Percentiles rank a stretch among this genome's conserved stretches.
phyloP scores from a whole-genome alignment of 192 early-diverging fungal genomes.

The Pilobolus umbonatus region DNA sequence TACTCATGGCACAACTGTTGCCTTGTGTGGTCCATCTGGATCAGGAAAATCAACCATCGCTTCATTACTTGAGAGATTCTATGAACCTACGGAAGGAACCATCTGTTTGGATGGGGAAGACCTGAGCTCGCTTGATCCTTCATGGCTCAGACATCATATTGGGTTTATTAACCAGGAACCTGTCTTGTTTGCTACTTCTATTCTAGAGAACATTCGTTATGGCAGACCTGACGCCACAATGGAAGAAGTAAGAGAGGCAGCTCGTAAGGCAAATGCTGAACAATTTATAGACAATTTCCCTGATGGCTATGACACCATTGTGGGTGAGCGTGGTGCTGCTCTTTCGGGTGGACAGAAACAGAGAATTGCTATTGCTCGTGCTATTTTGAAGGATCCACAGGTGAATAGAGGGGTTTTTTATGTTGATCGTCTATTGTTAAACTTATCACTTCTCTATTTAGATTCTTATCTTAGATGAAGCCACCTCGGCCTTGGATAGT shows the following conservation, averaged over 20 bases:
- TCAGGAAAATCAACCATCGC: conserved; percentile 73
- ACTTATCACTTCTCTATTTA: background rate
- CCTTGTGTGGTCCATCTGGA: conserved; percentile 84
- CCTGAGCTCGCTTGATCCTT: conserved; percentile 52
- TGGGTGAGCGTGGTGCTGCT: conserved; percentile 74
- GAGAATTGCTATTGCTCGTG: conserved; percentile 56
- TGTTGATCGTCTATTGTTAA: background rate
- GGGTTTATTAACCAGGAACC: conserved; percentile 78
- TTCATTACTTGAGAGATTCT: conserved; percentile 71
- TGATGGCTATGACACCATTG: conserved; percentile 83
- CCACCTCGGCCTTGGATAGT: conserved; percentile 68
- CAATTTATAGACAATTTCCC: conserved; percentile 70
- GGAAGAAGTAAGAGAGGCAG: conserved; percentile 65
- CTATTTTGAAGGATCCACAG: conserved; percentile 55
- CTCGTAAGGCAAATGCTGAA: conserved; percentile 67
- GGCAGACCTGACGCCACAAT: conserved; percentile 60
- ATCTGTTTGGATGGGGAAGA: conserved; percentile 63
- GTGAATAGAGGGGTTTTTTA: conserved; percentile 4
- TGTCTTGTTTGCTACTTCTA: conserved; percentile 71
- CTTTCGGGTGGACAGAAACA: conserved; percentile 63
- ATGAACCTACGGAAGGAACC: conserved; percentile 59
- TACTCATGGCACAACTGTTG: conserved; percentile 74
- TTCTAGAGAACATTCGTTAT: conserved; percentile 71
- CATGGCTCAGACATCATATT: conserved; percentile 62
- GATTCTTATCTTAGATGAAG: conserved; percentile 80